These are phyloP conservation scores for Populus nigra DNA, from an alignment of 345 rosid species.

Conservation along the genomic window DNA sequence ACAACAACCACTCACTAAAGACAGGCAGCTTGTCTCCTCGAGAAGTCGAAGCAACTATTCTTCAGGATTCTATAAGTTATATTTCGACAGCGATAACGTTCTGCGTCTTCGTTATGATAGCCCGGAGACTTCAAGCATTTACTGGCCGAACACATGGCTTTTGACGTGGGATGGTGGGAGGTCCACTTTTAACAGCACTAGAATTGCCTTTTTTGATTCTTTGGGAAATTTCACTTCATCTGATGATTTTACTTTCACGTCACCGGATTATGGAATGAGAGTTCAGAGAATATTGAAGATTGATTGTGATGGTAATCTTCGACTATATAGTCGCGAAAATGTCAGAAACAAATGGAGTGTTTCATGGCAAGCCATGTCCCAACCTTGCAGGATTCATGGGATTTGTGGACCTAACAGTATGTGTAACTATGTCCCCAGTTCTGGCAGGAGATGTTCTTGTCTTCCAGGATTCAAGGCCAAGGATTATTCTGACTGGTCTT, in stretches of 20 bases:
- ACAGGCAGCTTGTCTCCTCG: constrained; percentile 1
- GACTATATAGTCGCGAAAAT: constrained; percentile 2
- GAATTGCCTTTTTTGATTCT: not conserved
- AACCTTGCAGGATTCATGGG: constrained; percentile 11
- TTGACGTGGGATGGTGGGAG: not conserved
- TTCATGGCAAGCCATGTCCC: constrained; percentile 7
- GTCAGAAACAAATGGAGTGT: not conserved
- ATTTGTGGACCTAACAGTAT: constrained; percentile 11
- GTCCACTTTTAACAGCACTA: constrained; percentile 6
- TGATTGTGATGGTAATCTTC: constrained; percentile 9
- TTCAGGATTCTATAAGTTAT: constrained; percentile 5
- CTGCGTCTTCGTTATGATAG: constrained; percentile 3
- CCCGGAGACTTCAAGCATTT: constrained; percentile 8
- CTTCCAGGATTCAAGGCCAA: constrained; percentile 8
- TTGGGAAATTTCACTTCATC: constrained; percentile 2
- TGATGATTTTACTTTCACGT: not conserved
- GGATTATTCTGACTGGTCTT: constrained; percentile 1
- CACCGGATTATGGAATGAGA: constrained; percentile 1
- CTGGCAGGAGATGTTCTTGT: constrained; percentile 7
- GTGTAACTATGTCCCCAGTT: not conserved
- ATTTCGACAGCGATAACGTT: constrained; percentile 5
- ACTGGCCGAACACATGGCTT: constrained; percentile 4
- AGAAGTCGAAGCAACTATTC: constrained; percentile 3
- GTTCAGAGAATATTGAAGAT: constrained; percentile 7
- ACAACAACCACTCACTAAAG: not conserved